A percentile compares a stretch with the other conserved stretches of the same genome.
These are phyloP conservation scores for Nicotiana otophora DNA, from an alignment of 257 asterid species.

Conservation along the genomic window DNA sequence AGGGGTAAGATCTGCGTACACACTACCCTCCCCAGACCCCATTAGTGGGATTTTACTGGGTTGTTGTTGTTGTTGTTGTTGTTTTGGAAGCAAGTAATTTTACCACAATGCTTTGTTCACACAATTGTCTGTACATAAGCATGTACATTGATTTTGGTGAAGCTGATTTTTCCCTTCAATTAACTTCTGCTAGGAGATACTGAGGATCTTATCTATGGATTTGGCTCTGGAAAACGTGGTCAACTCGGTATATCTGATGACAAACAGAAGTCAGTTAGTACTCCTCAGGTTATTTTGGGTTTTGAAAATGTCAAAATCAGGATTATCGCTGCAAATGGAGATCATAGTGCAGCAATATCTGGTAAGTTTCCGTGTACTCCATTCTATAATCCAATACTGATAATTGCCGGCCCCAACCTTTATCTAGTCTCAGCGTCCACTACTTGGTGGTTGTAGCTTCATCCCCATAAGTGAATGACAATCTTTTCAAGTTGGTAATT, in stretches of 20 bases:
- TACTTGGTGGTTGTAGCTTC: conserved; percentile 1
- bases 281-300: conserved; percentile 61
- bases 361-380: conserved; percentile 28
- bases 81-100: background rate
- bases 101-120: background rate
- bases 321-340: conserved; percentile 69
- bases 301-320: conserved; percentile 34
- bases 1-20: too few species aligned
- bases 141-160: background rate
- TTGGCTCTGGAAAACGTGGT: conserved; percentile 90
- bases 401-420: background rate
- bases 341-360: conserved; percentile 88
- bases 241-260: conserved; percentile 69
- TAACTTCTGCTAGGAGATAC: conserved; percentile 24
- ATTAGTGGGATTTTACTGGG: too few species aligned
- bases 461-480: background rate
- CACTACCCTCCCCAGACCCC: too few species aligned
- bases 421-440: background rate
- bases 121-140: background rate
- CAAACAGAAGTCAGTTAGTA: conserved; percentile 43
- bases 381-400: background rate
- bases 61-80: too few species aligned
- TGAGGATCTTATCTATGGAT: conserved; percentile 55
- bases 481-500: background rate
- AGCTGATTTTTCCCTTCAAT: background rate